Base-by-base conservation (phyloP, 1,284 basidiomycete species). In the Sporisorium scitamineum region DNA sequence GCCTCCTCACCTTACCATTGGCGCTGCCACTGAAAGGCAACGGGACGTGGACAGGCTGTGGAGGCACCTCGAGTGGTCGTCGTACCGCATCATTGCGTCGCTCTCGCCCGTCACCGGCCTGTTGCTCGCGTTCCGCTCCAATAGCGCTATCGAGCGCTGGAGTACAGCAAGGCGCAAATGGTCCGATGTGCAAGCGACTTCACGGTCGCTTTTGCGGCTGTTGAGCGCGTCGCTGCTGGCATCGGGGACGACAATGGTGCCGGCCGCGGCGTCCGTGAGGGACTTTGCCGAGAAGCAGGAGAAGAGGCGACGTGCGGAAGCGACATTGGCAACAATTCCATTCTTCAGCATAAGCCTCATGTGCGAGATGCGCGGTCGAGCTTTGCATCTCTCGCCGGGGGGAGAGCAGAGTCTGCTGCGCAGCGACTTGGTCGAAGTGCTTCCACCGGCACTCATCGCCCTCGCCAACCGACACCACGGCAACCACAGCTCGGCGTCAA, bases 281-380 rank as follows among this genome's bases (percentile, higher is more conserved):
- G 61, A 52, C 14, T 72, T 65, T 50, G 65, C 65, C 2, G 11
- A 54, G 18, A 16, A 20, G 18, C 48, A 65, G 24, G 52, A 50
- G 26, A 26, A 27, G 14, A 47, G 47, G 13, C n/a, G 20, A 5
- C 44, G 56, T 5, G 58, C 58, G 26, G 57, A 76, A 16, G 64
- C 54, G 13, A 53, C 53, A 0, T 34, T 76, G 10, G 68, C 73
- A 1, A 53, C 61, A 0, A 27, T 76, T 0, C 65, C 65, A 1
- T 76, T 76, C 56, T 76, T 76, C 67, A 70, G 65, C 52, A 69
- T 76, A 34, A 53, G 57, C 22, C 47, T 76, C n/a, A 71, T 76
- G 73, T 56, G 51, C 52, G 61, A 76, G 44, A 71, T 76, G 64
- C 68, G 73, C 2, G 73, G 68, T 2, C 53, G 53, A 0, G 14